phyloP scores from a whole-genome alignment of 2,329 filamentous ascomycete species.

The Ophiostoma sp. region DNA sequence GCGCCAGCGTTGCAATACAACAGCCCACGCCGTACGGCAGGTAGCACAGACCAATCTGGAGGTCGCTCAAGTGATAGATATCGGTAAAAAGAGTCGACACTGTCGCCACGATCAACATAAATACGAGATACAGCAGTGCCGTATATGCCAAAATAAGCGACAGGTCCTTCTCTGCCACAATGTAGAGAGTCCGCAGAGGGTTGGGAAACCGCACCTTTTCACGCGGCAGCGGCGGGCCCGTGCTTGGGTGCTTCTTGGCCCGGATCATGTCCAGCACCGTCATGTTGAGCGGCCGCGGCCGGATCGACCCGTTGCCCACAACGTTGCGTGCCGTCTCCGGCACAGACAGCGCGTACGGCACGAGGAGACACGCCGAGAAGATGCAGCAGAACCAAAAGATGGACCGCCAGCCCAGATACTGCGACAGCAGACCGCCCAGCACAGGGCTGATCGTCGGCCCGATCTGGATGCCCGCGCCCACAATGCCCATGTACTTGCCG shows the following conservation, averaged over 20 bases:
- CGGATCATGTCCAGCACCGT: constrained; percentile 49
- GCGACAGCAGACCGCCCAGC: constrained; percentile 57
- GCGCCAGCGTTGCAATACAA: constrained; percentile 44
- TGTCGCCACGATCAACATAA: constrained; percentile 51
- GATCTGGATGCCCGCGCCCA: constrained; percentile 54
- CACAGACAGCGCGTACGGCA: constrained; percentile 51
- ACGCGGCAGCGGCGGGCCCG: constrained; percentile 25
- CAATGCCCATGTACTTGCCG: constrained; percentile 66
- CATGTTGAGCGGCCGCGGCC: constrained; percentile 54
- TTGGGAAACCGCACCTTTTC: constrained; percentile 50
- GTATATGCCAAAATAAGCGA: constrained; percentile 49
- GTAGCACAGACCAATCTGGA: constrained; percentile 51
- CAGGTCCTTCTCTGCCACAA: constrained; percentile 55
- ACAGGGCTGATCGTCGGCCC: constrained; percentile 54
- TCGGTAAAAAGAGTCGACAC: constrained; percentile 48
- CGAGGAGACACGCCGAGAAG: constrained; percentile 44
- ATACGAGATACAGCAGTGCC: constrained; percentile 51
- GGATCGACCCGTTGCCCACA: constrained; percentile 59
- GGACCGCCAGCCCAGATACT: constrained; percentile 61
- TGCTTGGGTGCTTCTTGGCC: constrained; percentile 29
- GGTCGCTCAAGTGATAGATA: constrained; percentile 48
- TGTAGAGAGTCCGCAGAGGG: constrained; percentile 49
- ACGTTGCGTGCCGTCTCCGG: constrained; percentile 57
- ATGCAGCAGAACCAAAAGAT: constrained; percentile 67
- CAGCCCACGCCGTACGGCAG: constrained; percentile 51